Evolutionary conservation across 768 basidiomycete genomes (phyloP).

Genomic region (Leucocoprinus birnbaumii): DNA sequence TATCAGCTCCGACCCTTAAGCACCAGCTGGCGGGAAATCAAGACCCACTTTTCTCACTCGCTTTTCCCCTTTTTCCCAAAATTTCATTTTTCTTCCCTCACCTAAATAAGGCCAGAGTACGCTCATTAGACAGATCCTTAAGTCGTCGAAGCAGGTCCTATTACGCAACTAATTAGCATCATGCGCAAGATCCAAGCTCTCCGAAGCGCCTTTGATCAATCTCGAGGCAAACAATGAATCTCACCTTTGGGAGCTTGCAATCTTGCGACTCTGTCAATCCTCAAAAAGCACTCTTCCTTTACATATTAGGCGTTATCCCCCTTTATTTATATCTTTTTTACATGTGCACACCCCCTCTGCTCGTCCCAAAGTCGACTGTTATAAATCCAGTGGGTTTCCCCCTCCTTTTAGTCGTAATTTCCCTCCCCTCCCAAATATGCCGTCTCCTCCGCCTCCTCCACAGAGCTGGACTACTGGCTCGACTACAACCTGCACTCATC

Average conservation of each 20-base stretch:
- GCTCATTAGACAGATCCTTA: no score
- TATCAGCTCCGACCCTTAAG: background rate
- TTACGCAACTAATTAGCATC: no score
- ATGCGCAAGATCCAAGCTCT: no score
- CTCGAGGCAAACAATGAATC: background rate
- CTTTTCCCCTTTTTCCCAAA: no score
- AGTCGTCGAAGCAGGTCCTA: no score
- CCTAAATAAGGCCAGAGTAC: no score
- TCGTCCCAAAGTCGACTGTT: no score
- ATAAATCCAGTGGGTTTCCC: no score
- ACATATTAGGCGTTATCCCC: slow-evolving; percentile 4
- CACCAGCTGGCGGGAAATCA: background rate
- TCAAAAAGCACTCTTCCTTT: slow-evolving; percentile 7
- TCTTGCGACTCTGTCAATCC: slow-evolving; percentile 1
- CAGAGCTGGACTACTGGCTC: slow-evolving; percentile 4
- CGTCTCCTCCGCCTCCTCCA: background rate
- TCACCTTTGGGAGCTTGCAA: background rate
- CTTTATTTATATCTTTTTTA: slow-evolving; percentile 4
- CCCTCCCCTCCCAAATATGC: slow-evolving; percentile 3
- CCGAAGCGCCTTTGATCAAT: background rate
- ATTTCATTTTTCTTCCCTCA: background rate
- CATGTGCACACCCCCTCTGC: no score
- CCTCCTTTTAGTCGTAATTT: background rate
- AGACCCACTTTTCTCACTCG: background rate
- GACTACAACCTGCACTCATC: slow-evolving; percentile 16